Conservation (phyloP, 148 eudicot genomes). For the Rhododendron mucronatum region DNA sequence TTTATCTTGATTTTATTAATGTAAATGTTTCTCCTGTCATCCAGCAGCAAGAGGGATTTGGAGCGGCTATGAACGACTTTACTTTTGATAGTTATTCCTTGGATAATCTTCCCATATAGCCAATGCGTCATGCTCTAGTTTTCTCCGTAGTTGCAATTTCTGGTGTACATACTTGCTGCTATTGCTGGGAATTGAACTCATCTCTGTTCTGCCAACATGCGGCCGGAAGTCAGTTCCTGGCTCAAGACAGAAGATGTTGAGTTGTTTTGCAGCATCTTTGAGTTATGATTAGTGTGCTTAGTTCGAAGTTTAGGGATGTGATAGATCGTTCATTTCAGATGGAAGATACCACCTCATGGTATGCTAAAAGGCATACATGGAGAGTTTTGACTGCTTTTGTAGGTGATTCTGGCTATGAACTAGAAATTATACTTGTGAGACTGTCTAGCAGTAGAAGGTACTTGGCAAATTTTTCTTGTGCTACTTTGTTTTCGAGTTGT, state of each 20-base stretch:
- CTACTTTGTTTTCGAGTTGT: conserved; percentile 8
- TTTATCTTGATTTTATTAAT: background rate
- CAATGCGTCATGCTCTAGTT: background rate
- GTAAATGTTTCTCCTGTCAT: conserved; percentile 8
- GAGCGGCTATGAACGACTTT: conserved; percentile 45
- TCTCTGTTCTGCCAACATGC: conserved; percentile 7
- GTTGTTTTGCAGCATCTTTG: background rate
- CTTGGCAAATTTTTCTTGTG: background rate
- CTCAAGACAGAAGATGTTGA: background rate
- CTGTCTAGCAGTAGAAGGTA: background rate
- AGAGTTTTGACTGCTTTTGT: conserved; percentile 29
- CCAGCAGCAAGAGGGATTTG: conserved; percentile 61
- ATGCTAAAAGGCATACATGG: conserved; percentile 29
- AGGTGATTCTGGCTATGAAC: conserved; percentile 13
- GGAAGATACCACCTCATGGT: conserved; percentile 19
- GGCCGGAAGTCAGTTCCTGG: conserved; percentile 8
- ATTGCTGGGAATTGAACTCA: conserved; percentile 9
- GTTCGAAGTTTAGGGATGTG: background rate
- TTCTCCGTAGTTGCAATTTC: conserved; percentile 15
- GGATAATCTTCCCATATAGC: conserved; percentile 54
- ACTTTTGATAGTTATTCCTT: conserved; percentile 54
- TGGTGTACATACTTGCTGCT: conserved; percentile 39
- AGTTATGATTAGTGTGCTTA: background rate
- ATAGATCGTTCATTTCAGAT: background rate
- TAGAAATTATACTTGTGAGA: background rate